These are phyloP conservation scores for Blastobotrys robertii DNA, from an alignment of 805 yeast genomes.

Conservation along the genomic window DNA sequence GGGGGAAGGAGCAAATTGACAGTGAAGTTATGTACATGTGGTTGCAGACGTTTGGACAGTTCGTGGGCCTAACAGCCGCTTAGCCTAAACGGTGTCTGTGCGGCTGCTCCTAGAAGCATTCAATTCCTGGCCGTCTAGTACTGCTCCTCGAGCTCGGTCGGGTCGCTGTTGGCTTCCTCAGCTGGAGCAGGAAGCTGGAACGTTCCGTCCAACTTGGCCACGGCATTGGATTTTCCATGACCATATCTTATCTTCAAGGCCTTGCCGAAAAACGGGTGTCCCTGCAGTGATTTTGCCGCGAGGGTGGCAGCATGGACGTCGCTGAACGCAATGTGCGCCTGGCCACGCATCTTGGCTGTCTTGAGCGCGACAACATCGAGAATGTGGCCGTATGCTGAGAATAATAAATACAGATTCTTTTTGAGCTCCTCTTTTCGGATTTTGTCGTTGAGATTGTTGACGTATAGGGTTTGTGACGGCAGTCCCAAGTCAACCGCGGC, in stretches of 20 bases:
- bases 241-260: constrained; percentile 25
- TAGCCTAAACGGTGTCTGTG: no score
- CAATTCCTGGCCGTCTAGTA: constrained; percentile 6
- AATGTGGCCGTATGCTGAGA: constrained; percentile 30
- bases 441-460: constrained; percentile 31
- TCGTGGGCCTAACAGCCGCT: constrained; percentile 28
- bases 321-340: constrained; percentile 32
- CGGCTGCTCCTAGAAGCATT: no score
- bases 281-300: constrained; percentile 26
- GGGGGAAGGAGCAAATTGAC: background rate
- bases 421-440: constrained; percentile 26
- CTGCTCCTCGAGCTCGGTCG: background rate
- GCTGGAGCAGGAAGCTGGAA: constrained; percentile 16
- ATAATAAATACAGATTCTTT: constrained; percentile 27
- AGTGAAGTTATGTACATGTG: constrained; percentile 17
- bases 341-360: constrained; percentile 33
- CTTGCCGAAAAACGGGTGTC: constrained; percentile 27
- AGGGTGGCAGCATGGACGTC: constrained; percentile 21
- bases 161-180: background rate
- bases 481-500: constrained; percentile 1
- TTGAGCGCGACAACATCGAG: constrained; percentile 29
- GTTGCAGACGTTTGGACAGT: constrained; percentile 21
- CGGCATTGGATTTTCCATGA: constrained; percentile 20
- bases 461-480: constrained; percentile 27
- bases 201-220: constrained; percentile 24